Conservation (phyloP, 163 green algal species). For the Scenedesmus sp. region DNA sequence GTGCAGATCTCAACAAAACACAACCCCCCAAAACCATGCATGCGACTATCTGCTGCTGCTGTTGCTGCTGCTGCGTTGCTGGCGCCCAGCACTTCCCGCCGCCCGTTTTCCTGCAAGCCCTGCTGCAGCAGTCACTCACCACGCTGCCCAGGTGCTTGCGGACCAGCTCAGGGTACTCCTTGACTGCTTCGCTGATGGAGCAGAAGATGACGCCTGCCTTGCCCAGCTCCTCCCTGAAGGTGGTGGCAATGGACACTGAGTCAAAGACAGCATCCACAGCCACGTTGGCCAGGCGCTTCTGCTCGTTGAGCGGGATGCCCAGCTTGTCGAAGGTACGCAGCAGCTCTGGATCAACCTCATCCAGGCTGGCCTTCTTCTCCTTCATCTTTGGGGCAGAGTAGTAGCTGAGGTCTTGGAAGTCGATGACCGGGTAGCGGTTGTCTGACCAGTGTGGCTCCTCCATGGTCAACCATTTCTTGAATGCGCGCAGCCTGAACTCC, state of each 20-base stretch:
- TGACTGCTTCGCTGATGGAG: constrained; percentile 95
- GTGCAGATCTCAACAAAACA: not conserved
- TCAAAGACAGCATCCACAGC: constrained; percentile 99
- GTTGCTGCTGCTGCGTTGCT: not conserved
- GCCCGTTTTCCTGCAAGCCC: not conserved
- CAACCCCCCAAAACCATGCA: not conserved
- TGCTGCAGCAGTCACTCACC: constrained; percentile 66
- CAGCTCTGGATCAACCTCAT: constrained; percentile 98
- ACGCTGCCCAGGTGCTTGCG: constrained; percentile 97
- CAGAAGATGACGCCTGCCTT: constrained; percentile 98
- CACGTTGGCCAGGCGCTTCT: constrained; percentile 98
- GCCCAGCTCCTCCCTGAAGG: constrained; percentile 94
- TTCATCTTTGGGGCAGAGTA: constrained; percentile 97
- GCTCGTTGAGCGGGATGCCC: constrained; percentile 97
- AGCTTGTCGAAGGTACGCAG: constrained; percentile 98
- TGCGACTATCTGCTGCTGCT: not conserved
- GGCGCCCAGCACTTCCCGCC: not conserved
- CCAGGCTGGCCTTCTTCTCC: constrained; percentile 90
- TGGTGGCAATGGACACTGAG: constrained; percentile 98
- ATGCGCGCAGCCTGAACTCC: constrained; percentile 91
- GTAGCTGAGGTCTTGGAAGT: constrained; percentile 94
- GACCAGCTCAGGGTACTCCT: constrained; percentile 97
- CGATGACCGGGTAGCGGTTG: constrained; percentile 87
- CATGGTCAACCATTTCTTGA: constrained; percentile 98
- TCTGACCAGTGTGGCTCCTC: constrained; percentile 96